Evolutionary conservation across 2,329 filamentous ascomycete species (phyloP).

Genomic region (Tolypocladium cylindrosporum): DNA sequence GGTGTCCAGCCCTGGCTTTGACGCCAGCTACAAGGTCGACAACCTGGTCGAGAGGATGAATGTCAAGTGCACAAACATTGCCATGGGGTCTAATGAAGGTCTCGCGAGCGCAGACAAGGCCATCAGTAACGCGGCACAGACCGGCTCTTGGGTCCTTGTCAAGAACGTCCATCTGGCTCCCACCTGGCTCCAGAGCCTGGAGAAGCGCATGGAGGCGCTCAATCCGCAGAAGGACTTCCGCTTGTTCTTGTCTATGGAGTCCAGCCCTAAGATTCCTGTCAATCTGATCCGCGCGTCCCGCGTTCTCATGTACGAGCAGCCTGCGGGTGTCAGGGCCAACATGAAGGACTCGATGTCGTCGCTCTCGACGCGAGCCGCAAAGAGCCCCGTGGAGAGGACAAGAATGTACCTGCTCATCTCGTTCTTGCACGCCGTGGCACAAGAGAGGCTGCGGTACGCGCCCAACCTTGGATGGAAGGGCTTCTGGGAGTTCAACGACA

Average conservation of each 20-base stretch:
- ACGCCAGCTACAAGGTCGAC: constrained; percentile 98
- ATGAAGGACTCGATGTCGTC: constrained; percentile 96
- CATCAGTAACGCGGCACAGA: constrained; percentile 82
- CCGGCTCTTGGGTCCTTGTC: constrained; percentile 90
- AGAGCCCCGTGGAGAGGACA: constrained; percentile 81
- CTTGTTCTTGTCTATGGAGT: constrained; percentile 96
- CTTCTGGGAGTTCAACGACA: constrained; percentile 99
- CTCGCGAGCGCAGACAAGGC: constrained; percentile 90
- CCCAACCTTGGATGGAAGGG: constrained; percentile 94
- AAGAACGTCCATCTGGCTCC: constrained; percentile 98
- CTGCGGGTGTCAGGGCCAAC: constrained; percentile 89
- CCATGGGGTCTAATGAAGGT: constrained; percentile 97
- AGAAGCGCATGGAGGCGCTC: constrained; percentile 92
- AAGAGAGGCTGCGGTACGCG: constrained; percentile 89
- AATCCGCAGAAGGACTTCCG: constrained; percentile 91
- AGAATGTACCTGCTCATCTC: constrained; percentile 84
- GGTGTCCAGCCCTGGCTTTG: constrained; percentile 91
- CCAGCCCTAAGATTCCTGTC: constrained; percentile 91
- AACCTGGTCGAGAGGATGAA: constrained; percentile 77
- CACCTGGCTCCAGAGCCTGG: constrained; percentile 91
- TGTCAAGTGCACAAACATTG: constrained; percentile 87
- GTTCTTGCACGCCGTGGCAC: constrained; percentile 91
- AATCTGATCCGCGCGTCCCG: constrained; percentile 88
- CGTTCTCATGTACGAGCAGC: constrained; percentile 96
- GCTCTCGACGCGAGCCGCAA: constrained; percentile 63